Percentiles rank a stretch among this genome's conserved stretches.
Evolutionary conservation across 177 flowering plant species (phyloP).

Genomic region (Vitis hybrid): DNA sequence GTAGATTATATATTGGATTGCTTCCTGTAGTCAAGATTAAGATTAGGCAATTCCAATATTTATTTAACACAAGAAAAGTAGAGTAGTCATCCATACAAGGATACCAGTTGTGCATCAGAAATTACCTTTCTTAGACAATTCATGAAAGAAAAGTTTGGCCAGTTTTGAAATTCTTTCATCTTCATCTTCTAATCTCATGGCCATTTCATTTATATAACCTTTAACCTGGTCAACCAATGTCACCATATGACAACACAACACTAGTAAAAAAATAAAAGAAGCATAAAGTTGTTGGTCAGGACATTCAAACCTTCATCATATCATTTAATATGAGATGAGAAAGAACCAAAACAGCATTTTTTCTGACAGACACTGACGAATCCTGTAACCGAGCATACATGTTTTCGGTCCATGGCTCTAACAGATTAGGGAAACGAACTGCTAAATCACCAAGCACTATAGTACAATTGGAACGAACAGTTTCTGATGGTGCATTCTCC

Average conservation of each 20-base stretch:
- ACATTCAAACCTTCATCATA: constrained; percentile 90
- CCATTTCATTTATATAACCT: constrained; percentile 97
- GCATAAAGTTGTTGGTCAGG: constrained; percentile 2
- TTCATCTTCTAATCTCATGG: constrained; percentile 78
- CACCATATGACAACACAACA: constrained; percentile 7
- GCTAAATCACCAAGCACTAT: constrained; percentile 95
- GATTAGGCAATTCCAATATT: not conserved
- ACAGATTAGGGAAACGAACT: constrained; percentile 94
- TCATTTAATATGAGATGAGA: constrained; percentile 97
- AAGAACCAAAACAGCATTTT: constrained; percentile 96
- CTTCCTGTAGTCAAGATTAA: constrained; percentile 52
- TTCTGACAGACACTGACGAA: constrained; percentile 78
- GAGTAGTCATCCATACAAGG: not conserved
- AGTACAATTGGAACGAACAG: constrained; percentile 93
- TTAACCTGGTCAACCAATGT: constrained; percentile 64
- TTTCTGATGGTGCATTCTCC: constrained; percentile 83
- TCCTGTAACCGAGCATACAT: constrained; percentile 89
- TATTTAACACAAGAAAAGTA: not conserved
- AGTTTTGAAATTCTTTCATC: constrained; percentile 92
- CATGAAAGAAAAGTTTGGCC: constrained; percentile 89
- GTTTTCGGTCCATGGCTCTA: constrained; percentile 99
- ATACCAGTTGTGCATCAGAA: not conserved
- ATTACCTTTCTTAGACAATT: constrained; percentile 93
- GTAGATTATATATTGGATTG: constrained; percentile 95
- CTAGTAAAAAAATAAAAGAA: constrained; percentile 9